A percentile compares a stretch with the other conserved stretches of the same genome.
Conservation (phyloP, 345 rosid genomes). For the Gynandropsis gynandra region DNA sequence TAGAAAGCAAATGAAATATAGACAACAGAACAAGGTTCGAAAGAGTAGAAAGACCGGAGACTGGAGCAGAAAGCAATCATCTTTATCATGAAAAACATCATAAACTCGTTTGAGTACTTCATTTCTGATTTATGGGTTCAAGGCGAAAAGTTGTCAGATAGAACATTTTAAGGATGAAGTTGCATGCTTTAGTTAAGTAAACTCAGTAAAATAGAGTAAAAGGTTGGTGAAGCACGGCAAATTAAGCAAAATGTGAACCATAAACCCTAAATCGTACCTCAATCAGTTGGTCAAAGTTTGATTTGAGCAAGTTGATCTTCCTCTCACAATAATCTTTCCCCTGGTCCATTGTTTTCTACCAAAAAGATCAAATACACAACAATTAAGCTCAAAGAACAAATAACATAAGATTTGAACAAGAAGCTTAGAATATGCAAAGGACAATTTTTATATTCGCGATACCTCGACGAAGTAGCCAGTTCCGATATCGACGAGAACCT, state of each 20-base stretch:
- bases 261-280: slow-evolving; percentile 49
- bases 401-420: neutral
- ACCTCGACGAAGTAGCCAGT: slow-evolving; percentile 99
- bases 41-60: too few species aligned
- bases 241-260: neutral
- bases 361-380: slow-evolving; percentile 6
- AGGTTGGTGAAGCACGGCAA: neutral
- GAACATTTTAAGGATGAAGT: too few species aligned
- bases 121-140: too few species aligned
- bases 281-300: slow-evolving; percentile 87
- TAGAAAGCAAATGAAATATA: slow-evolving; percentile 6
- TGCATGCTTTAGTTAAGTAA: too few species aligned
- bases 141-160: too few species aligned
- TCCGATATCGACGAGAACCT: slow-evolving; percentile 85
- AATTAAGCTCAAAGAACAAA: neutral
- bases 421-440: neutral
- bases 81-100: too few species aligned
- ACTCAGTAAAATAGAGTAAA: neutral
- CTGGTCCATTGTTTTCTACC: slow-evolving; percentile 79
- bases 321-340: slow-evolving; percentile 95
- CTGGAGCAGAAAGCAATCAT: too few species aligned
- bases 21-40: neutral
- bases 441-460: neutral
- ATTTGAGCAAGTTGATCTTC: slow-evolving; percentile 82
- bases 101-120: too few species aligned